phyloP scores from a whole-genome alignment of 768 basidiomycete species.

The Mycena capillaripes region DNA sequence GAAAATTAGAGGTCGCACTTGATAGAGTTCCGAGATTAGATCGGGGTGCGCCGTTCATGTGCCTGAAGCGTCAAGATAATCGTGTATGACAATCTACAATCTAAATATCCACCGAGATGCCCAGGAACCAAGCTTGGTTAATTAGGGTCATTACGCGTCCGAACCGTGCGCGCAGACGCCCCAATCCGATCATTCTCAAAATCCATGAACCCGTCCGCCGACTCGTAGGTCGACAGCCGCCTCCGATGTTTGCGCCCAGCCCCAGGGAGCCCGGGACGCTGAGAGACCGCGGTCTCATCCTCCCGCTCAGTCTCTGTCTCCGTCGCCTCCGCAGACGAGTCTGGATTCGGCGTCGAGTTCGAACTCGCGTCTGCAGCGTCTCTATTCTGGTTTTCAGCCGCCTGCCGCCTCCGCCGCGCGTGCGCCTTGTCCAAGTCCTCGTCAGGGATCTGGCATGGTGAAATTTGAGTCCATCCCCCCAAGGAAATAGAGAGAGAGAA shows the following conservation, averaged over 20 bases:
- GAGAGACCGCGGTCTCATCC: constrained; percentile 13
- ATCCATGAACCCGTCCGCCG: constrained; percentile 58
- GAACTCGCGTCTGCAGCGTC: constrained; percentile 8
- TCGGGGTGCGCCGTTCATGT: too few relatives aligned
- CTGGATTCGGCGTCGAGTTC: neutral
- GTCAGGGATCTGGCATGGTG: constrained; percentile 26
- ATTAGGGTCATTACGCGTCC: neutral
- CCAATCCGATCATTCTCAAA: constrained; percentile 21
- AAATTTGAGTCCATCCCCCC: neutral
- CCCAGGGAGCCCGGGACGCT: neutral
- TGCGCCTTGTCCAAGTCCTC: constrained; percentile 32
- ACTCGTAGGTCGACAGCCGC: constrained; percentile 66
- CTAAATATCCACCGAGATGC: neutral
- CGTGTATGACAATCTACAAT: too few relatives aligned
- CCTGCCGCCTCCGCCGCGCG: neutral
- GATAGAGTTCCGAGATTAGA: too few relatives aligned
- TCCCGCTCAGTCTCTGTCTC: constrained; percentile 20
- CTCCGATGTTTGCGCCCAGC: constrained; percentile 35
- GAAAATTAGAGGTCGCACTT: too few relatives aligned
- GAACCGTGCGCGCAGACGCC: constrained; percentile 9
- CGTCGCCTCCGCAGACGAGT: neutral
- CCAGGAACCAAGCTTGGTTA: neutral
- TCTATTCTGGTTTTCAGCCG: neutral
- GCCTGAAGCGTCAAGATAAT: too few relatives aligned
- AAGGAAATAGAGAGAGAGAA: neutral